Conservation (phyloP, 2,329 filamentous ascomycete genomes). For the Arthroderma uncinatum region DNA sequence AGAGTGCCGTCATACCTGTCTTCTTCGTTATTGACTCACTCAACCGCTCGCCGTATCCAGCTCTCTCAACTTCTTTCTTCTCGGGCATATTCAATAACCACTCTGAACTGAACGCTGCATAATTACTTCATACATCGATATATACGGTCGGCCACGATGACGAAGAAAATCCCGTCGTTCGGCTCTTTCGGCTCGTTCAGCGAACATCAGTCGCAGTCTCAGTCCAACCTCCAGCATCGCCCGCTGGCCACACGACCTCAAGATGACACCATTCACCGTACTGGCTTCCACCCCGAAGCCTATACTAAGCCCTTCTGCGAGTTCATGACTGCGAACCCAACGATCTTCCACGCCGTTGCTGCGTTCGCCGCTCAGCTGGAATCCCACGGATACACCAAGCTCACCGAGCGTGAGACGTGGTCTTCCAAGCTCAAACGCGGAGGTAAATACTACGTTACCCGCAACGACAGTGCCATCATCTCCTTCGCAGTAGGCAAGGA, state of each 20-base stretch:
- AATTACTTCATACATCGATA: not conserved
- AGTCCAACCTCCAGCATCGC: not conserved
- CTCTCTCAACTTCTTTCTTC: not conserved
- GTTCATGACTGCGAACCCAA: constrained; percentile 83
- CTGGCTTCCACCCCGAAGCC: constrained; percentile 36
- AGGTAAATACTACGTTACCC: constrained; percentile 78
- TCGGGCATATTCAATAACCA: not conserved
- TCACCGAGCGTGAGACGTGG: constrained; percentile 72
- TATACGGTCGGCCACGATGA: not conserved
- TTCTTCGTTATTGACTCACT: not conserved
- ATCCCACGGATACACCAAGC: constrained; percentile 60
- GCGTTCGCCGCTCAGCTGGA: constrained; percentile 64
- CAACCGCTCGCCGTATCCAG: not conserved
- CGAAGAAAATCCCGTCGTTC: not conserved
- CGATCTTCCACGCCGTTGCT: constrained; percentile 80
- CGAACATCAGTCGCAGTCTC: not conserved
- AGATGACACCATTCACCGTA: not conserved
- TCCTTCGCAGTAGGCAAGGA: constrained; percentile 72
- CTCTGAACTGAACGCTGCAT: not conserved
- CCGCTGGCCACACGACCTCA: not conserved
- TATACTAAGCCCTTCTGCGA: constrained; percentile 78
- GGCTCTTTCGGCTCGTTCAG: not conserved
- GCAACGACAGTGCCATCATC: constrained; percentile 76
- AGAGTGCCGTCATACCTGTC: not conserved
- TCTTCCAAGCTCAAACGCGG: constrained; percentile 57